Evolutionary conservation across 257 asterid species (phyloP).

Genomic region (Galeopsis tetrahit): DNA sequence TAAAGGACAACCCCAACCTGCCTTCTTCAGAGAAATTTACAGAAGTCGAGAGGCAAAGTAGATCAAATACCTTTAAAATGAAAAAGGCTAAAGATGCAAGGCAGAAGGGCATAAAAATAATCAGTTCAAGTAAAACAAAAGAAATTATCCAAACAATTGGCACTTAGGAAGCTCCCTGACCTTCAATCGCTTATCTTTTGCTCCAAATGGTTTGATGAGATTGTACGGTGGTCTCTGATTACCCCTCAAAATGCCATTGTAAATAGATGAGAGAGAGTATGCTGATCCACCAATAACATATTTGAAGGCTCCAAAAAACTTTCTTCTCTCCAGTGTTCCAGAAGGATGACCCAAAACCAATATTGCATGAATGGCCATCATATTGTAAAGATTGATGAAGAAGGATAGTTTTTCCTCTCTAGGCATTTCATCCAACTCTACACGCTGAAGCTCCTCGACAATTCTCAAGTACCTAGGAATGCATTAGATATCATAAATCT

Average conservation of each 20-base stretch:
- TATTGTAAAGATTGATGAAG: conserved; percentile 75
- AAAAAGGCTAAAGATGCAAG: background rate
- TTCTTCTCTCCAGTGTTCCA: conserved; percentile 74
- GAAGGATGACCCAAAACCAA: conserved; percentile 76
- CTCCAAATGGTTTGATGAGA: conserved; percentile 74
- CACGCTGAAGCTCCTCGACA: conserved; percentile 90
- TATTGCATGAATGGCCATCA: conserved; percentile 54
- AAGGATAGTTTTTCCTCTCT: conserved; percentile 91
- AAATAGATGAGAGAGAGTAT: conserved; percentile 80
- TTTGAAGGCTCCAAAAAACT: conserved; percentile 79
- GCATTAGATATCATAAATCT: background rate
- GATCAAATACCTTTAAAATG: background rate
- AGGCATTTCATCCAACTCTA: conserved; percentile 60
- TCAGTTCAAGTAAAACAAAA: conserved; percentile 10
- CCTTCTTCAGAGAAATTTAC: background rate
- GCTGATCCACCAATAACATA: conserved; percentile 91
- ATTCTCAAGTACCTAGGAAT: conserved; percentile 75
- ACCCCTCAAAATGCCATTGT: conserved; percentile 84
- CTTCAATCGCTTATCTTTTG: conserved; percentile 63
- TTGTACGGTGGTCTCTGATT: conserved; percentile 94
- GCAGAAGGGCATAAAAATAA: background rate
- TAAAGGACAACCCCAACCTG: background rate
- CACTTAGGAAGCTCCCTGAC: conserved; percentile 40
- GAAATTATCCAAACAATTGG: background rate
- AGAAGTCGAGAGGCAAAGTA: background rate